Evolutionary conservation across 2,329 filamentous ascomycete genomes (phyloP), one percentile per base, ranked within the genome.

Genomic region (Rasamsonia emersonii): DNA sequence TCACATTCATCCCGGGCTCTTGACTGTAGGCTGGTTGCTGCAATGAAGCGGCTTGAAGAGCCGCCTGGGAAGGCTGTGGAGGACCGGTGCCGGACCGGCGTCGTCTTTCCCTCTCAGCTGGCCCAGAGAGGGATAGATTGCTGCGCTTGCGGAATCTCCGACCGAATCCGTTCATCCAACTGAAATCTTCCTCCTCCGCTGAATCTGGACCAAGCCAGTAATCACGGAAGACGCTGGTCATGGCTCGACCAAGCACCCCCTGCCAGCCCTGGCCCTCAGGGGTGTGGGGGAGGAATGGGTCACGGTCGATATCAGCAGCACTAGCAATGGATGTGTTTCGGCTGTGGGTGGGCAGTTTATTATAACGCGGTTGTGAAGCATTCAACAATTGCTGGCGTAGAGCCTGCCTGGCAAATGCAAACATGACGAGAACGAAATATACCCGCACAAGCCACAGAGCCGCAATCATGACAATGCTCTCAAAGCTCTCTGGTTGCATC

Each of bases 351-450:
- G 56, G 58, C 3, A 61, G 46, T 19, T 59, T 49, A 20, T 51
- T 59, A 42, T 59, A 54, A n/a, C 45, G 54, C 26, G 55, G 54
- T 20, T 56, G 44, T 5, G 64, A 64, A 10, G 65, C 56, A 42
- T 74, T 70, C 53, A 70, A 62, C 30, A 81, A 69, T 53, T 84
- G 76, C 44, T 79, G 77, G 37, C 82, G 73, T 30, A 95, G 62
- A 9, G 84, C 79, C 51, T 79, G 75, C 41, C 85, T 75, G 3
- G 88, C 85, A 56, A 83, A 91, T 5, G 84, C 77, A 61, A 93
- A 77, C 55, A 93, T 77, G 33, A 95, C 72, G 21, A 94, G 65
- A 44, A 82, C 76, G 47, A 93, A 88, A 64, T 95, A 95, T 18
- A 86, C 58, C 18, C 88, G 73, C 24, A 93, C 67, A 9, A 80